Evolutionary conservation across 257 asterid genomes (phyloP).

Genomic region (Salvia splendens): DNA sequence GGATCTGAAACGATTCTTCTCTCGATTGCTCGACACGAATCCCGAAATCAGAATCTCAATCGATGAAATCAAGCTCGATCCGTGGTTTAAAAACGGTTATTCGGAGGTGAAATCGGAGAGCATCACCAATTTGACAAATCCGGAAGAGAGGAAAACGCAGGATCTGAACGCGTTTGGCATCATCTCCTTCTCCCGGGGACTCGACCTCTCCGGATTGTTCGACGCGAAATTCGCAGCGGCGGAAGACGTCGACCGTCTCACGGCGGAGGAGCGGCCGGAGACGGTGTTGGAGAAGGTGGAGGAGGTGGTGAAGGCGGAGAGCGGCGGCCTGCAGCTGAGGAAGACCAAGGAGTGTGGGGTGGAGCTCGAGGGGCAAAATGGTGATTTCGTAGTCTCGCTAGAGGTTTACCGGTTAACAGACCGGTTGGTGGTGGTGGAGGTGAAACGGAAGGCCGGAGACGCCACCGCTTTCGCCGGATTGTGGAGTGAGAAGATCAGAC

Average conservation of each 20-base stretch:
- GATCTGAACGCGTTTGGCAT: constrained; percentile 74
- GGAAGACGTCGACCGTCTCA: constrained; percentile 55
- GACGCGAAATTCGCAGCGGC: constrained; percentile 31
- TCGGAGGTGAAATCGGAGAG: constrained; percentile 31
- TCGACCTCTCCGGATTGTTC: constrained; percentile 70
- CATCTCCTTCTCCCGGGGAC: constrained; percentile 75
- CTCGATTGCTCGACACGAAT: constrained; percentile 70
- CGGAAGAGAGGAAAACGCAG: constrained; percentile 43
- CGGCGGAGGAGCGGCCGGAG: constrained; percentile 60
- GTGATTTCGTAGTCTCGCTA: constrained; percentile 52
- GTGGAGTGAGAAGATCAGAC: constrained; percentile 55
- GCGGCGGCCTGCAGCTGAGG: constrained; percentile 38
- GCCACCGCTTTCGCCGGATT: constrained; percentile 42
- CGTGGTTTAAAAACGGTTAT: constrained; percentile 79
- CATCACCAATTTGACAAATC: constrained; percentile 25
- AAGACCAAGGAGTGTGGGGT: constrained; percentile 52
- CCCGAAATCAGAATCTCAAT: constrained; percentile 69
- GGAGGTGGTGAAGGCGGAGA: constrained; percentile 52
- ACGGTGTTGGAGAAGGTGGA: constrained; percentile 50
- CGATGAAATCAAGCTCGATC: constrained; percentile 66
- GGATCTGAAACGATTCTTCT: constrained; percentile 64
- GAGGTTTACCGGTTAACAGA: constrained; percentile 59
- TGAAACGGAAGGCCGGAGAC: constrained; percentile 55
- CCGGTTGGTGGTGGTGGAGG: constrained; percentile 61
- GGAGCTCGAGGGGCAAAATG: constrained; percentile 64